Base-by-base conservation (phyloP, 2,329 filamentous ascomycete genomes). In the Cladophialophora carrionii region DNA sequence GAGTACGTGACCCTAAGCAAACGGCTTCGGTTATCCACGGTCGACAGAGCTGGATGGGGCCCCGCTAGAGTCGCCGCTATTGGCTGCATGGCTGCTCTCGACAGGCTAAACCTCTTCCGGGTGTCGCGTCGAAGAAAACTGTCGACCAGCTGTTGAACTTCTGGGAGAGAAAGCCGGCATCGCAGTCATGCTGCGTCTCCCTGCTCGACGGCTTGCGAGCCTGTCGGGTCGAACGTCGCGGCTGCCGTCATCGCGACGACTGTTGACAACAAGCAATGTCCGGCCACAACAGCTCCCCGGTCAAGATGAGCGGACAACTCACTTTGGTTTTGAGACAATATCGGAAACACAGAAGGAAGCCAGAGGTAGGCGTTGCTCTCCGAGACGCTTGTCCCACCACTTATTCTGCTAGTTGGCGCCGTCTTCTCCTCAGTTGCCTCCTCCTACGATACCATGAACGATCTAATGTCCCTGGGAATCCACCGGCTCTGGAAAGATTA, bases 371-470 rank as follows among this genome's bases (percentile, higher is more conserved):
- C 29, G 46, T 29, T 20, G 41, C 24, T 32, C 53, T 12, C 32
- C 10, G 41, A 22, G 10, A 24, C 24, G 2, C 56, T 7, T n/a
- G 6, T 20, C 4, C 3, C n/a, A 9, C n/a, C 55, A 20, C 55
- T 48, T 31, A 68, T 24, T 20, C 32, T 62, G 43, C 7, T 37
- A 83, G 93, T 97, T 48, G 90, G 90, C 66, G 87, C 86, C 49
- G 95, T 99, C 64, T 99, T 99, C 81, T 94, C 91, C 78, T 97
- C 90, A 71, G 95, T 99, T 48, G 95, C 95, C 71, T 88, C 91
- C 68, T 92, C 90, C 20, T 99, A 99, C 80, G 95, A 99, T 78
- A 90, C 89, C 68, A 99, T 99, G 95, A 99, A 99, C 81, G 95
- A 99, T 78, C 85, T 98, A 71, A 99, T 99, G 95, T 98, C 95